Conservation (phyloP, 1,284 basidiomycete species). For the Stereum hirsutum region DNA sequence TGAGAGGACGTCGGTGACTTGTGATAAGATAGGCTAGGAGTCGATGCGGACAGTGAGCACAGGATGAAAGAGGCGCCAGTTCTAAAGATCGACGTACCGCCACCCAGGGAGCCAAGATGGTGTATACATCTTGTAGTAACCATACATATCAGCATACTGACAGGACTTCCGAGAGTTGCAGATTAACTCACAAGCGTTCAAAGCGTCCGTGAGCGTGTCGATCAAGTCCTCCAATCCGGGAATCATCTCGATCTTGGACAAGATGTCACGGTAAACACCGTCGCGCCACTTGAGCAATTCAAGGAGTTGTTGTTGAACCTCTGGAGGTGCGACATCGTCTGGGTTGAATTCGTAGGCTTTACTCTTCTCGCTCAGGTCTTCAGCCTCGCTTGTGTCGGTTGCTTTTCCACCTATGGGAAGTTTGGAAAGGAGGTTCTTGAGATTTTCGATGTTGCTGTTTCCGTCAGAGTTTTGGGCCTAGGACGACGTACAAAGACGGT, state of each 20-base stretch:
- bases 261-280: conserved; percentile 39
- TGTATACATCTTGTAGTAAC: conserved; percentile 47
- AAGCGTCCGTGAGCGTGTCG: conserved; percentile 52
- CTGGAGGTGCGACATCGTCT: conserved; percentile 53
- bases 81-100: conserved; percentile 24
- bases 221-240: conserved; percentile 63
- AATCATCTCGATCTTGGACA: conserved; percentile 52
- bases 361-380: conserved; percentile 39
- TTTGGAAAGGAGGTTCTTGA: conserved; percentile 44
- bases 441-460: conserved; percentile 26
- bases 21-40: conserved; percentile 43
- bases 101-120: conserved; percentile 61
- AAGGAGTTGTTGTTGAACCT: conserved; percentile 62
- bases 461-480: conserved; percentile 26
- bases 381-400: conserved; percentile 42
- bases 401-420: conserved; percentile 42
- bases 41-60: background rate
- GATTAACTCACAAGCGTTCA: conserved; percentile 48
- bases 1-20: conserved; percentile 48
- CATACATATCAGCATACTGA: conserved; percentile 5
- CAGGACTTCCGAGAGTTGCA: conserved; percentile 26
- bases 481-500: background rate
- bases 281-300: conserved; percentile 71
- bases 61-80: background rate
- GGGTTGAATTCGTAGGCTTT: conserved; percentile 50